A percentile compares a stretch with the other conserved stretches of the same genome.
These are phyloP conservation scores for Coniochaeta pulveracea DNA, from an alignment of 2,329 filamentous ascomycete genomes.

Conservation along the genomic window DNA sequence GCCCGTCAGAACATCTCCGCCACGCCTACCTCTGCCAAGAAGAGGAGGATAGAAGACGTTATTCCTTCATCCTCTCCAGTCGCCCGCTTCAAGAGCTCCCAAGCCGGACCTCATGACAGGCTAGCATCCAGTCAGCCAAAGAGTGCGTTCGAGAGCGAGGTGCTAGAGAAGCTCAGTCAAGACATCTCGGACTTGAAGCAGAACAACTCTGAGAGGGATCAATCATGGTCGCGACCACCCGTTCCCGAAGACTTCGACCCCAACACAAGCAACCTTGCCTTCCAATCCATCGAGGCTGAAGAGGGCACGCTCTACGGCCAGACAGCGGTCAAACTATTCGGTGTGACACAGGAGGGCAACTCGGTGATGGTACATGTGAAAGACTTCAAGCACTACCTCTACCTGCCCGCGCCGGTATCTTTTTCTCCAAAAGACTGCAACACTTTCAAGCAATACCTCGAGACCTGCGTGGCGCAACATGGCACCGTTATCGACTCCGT, in stretches of 20 bases:
- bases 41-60: conserved; percentile 68
- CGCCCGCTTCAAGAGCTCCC: conserved; percentile 49
- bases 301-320: conserved; percentile 71
- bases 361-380: conserved; percentile 93
- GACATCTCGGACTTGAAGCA: conserved; percentile 79
- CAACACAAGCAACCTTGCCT: conserved; percentile 59
- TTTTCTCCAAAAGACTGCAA: conserved; percentile 73
- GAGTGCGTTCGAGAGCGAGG: conserved; percentile 86
- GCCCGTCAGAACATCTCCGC: conserved; percentile 48
- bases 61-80: conserved; percentile 39
- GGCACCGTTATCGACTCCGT: conserved; percentile 70
- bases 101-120: conserved; percentile 25
- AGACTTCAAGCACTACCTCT: conserved; percentile 93
- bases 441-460: conserved; percentile 68
- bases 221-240: conserved; percentile 67
- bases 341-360: conserved; percentile 73
- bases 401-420: conserved; percentile 73
- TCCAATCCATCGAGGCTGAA: conserved; percentile 93
- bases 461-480: conserved; percentile 64
- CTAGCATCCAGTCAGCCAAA: conserved; percentile 68
- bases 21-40: conserved; percentile 58
- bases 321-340: conserved; percentile 81
- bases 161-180: conserved; percentile 91
- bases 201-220: conserved; percentile 84
- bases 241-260: conserved; percentile 35